Percentiles rank a stretch among this genome's conserved stretches.
phyloP scores from a whole-genome alignment of 768 basidiomycete genomes.

The Tulasnella sp. region DNA sequence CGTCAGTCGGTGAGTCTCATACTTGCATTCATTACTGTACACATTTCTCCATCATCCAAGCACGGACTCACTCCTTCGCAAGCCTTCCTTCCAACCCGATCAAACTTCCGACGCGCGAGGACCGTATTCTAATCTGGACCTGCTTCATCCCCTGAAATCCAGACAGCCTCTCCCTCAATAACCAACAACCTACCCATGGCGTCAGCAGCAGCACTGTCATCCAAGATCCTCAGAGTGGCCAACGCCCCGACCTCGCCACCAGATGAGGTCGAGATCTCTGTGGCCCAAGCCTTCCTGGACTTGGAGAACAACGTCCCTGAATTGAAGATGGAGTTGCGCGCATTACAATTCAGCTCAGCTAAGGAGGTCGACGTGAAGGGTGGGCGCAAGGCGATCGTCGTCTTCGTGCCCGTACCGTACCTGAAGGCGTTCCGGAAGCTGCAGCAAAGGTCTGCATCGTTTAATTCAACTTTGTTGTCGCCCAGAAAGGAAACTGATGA shows the following conservation, averaged over 20 bases:
- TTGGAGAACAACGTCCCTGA: slow-evolving; percentile 98
- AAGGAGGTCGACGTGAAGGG: slow-evolving; percentile 99
- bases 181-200: slow-evolving; percentile 8
- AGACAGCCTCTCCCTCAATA: background rate
- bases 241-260: slow-evolving; percentile 88
- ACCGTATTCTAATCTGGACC: background rate
- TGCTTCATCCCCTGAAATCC: background rate
- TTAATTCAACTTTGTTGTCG: background rate
- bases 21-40: background rate
- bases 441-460: slow-evolving; percentile 71
- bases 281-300: slow-evolving; percentile 95
- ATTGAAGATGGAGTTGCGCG: slow-evolving; percentile 93
- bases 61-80: background rate
- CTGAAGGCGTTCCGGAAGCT: slow-evolving; percentile 98
- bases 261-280: slow-evolving; percentile 83
- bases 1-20: background rate
- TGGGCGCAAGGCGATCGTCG: slow-evolving; percentile 98
- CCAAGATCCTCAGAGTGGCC: slow-evolving; percentile 92
- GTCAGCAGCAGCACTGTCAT: slow-evolving; percentile 25
- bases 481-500: background rate
- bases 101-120: background rate
- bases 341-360: slow-evolving; percentile 95
- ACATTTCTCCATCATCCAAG: background rate
- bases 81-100: background rate
- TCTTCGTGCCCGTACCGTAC: slow-evolving; percentile 97